Percentiles rank a stretch among this genome's conserved stretches.
Conservation (phyloP, 2,329 filamentous ascomycete genomes). For the Calonectria montana region DNA sequence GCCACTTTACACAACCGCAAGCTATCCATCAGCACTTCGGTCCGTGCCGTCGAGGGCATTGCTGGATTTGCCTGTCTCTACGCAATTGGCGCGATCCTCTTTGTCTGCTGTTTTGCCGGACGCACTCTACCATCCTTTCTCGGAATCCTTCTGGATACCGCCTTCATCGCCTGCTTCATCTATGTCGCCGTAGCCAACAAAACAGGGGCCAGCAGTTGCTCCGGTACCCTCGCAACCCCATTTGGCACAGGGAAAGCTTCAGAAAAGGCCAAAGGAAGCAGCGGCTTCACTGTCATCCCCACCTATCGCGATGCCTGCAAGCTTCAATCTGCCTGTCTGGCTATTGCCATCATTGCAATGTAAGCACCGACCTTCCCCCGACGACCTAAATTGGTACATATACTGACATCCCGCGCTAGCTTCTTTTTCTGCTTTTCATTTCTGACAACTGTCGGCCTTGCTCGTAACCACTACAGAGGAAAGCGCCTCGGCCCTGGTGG, state of each 20-base stretch:
- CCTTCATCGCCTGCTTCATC: conserved; percentile 81
- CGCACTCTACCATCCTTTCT: conserved; percentile 78
- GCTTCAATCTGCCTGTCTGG: conserved; percentile 81
- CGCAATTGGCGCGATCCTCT: conserved; percentile 75
- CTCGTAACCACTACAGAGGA: conserved; percentile 78
- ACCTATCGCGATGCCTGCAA: conserved; percentile 70
- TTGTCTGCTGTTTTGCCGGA: conserved; percentile 85
- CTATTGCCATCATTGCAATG: conserved; percentile 82
- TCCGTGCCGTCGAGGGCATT: conserved; percentile 82
- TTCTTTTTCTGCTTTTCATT: conserved; percentile 82
- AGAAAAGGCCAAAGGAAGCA: conserved; percentile 58
- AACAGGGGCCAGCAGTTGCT: conserved; percentile 74
- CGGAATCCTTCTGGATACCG: conserved; percentile 80
- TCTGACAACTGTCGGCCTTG: conserved; percentile 74
- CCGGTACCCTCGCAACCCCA: conserved; percentile 69
- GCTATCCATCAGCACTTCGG: conserved; percentile 70
- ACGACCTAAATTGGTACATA: neutral
- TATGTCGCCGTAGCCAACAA: conserved; percentile 83
- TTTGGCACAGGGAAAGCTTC: conserved; percentile 73
- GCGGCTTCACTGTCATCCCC: conserved; percentile 61
- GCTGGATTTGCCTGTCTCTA: conserved; percentile 81
- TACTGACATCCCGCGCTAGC: conserved; percentile 50
- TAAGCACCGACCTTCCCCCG: conserved; percentile 52
- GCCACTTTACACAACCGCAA: conserved; percentile 75
- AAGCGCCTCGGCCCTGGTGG: conserved; percentile 72